These are phyloP conservation scores for Chaetoceros muelleri DNA, from an alignment of 108 stramenopile genomes.

Conservation along the genomic window DNA sequence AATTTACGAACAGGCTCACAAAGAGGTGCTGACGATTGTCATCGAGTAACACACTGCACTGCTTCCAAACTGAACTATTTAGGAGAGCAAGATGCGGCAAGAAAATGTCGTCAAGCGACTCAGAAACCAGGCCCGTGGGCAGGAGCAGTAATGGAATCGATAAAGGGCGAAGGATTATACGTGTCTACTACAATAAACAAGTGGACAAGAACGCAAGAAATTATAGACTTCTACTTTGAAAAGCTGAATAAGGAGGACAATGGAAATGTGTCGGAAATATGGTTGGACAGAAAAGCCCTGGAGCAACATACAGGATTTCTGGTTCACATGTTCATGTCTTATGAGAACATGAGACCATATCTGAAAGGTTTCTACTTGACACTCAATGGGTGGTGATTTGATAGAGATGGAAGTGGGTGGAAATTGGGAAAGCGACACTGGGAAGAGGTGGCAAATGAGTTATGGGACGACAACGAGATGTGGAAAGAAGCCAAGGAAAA, in stretches of 20 bases:
- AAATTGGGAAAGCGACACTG: too few species aligned
- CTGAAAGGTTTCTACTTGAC: too few species aligned
- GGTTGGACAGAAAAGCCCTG: neutral
- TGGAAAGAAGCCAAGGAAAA: too few species aligned
- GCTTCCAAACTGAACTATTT: constrained; percentile 18
- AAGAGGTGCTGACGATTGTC: constrained; percentile 1
- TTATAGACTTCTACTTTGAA: too few species aligned
- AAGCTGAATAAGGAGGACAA: too few species aligned
- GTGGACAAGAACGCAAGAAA: constrained; percentile 13
- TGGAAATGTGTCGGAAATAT: too few species aligned
- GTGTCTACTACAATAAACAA: constrained; percentile 5
- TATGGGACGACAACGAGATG: too few species aligned
- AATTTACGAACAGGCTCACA: constrained; percentile 6
- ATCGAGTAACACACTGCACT: neutral
- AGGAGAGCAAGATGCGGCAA: constrained; percentile 35
- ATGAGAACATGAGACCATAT: neutral
- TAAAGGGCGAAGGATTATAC: constrained; percentile 9
- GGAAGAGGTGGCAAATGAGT: too few species aligned
- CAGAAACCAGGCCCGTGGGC: constrained; percentile 39
- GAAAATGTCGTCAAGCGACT: constrained; percentile 14
- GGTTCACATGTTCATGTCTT: neutral
- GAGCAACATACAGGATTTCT: neutral
- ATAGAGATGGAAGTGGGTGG: too few species aligned
- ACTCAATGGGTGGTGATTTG: too few species aligned
- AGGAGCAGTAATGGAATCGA: too few species aligned